Conservation (phyloP, 345 rosid species). For the Eucalyptus erythrocorys region DNA sequence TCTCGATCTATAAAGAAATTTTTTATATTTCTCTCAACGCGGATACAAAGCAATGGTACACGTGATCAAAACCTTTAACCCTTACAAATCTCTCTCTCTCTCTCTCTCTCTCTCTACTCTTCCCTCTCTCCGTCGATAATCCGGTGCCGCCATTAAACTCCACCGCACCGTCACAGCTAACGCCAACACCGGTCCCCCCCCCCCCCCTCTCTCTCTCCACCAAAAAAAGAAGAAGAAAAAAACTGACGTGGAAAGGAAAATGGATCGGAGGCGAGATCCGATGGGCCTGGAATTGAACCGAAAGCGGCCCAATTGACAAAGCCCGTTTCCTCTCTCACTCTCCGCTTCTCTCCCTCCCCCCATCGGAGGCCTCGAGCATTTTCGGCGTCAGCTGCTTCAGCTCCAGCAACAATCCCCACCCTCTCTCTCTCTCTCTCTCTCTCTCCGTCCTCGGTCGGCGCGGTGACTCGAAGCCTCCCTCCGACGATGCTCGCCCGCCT, state of each 20-base stretch:
- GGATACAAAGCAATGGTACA: not conserved
- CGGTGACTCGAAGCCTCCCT: not conserved
- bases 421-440: not conserved
- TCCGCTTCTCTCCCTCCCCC: not conserved
- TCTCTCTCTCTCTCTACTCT: not conserved
- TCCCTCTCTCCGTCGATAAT: not conserved
- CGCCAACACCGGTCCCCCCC: not conserved
- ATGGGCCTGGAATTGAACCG: not conserved
- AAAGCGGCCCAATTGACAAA: not conserved
- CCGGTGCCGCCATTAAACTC: not conserved
- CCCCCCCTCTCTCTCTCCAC: not conserved
- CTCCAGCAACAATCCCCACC: not conserved
- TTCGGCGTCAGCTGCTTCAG: not conserved
- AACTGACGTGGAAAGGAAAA: not conserved
- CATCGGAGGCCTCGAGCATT: not conserved
- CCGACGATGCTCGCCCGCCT: constrained; percentile 74
- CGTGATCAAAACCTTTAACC: not conserved
- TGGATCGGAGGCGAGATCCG: not conserved
- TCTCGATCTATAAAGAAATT: not conserved
- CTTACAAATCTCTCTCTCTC: not conserved
- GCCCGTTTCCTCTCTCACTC: not conserved
- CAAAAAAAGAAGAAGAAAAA: not conserved
- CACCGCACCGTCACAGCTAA: not conserved
- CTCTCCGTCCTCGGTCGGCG: not conserved
- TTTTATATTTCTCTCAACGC: too few relatives aligned